These are phyloP conservation scores for Microdochium bolleyi DNA, from an alignment of 2,329 filamentous ascomycete species.

Conservation along the genomic window DNA sequence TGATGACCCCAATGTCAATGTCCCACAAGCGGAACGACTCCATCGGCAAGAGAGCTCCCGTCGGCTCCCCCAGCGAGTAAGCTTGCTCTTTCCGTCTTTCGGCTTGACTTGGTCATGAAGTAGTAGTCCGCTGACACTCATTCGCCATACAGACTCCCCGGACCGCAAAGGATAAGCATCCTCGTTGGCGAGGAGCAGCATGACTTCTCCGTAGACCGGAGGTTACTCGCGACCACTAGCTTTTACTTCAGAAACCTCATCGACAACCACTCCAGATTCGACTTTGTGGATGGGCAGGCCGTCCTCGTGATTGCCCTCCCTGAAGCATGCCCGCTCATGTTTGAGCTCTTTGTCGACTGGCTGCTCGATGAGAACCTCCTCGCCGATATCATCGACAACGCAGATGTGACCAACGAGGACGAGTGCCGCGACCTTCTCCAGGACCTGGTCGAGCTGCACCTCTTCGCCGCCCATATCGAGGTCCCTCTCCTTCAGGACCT, in stretches of 20 bases:
- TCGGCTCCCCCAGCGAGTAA: not conserved
- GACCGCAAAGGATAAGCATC: slow-evolving; percentile 17
- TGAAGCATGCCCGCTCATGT: slow-evolving; percentile 22
- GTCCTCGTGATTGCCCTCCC: slow-evolving; percentile 17
- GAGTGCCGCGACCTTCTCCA: slow-evolving; percentile 36
- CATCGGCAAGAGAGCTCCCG: not conserved
- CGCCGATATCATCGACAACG: not conserved
- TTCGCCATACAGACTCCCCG: slow-evolving; percentile 7
- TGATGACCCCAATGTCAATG: not conserved
- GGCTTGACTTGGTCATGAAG: not conserved
- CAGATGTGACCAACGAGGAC: slow-evolving; percentile 8
- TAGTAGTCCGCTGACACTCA: not conserved
- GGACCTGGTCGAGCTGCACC: slow-evolving; percentile 47
- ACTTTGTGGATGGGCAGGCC: slow-evolving; percentile 12
- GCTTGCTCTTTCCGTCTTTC: not conserved
- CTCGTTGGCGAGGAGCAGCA: slow-evolving; percentile 18
- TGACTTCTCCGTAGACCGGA: slow-evolving; percentile 19
- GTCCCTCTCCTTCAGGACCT: slow-evolving; percentile 44
- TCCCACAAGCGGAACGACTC: not conserved
- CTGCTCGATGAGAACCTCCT: slow-evolving; percentile 8
- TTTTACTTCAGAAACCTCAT: slow-evolving; percentile 18
- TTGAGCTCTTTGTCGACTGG: slow-evolving; percentile 24
- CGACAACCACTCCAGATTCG: slow-evolving; percentile 11
- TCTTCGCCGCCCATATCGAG: slow-evolving; percentile 46
- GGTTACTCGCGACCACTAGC: slow-evolving; percentile 16